Conservation (phyloP, 441 rosid species). For the Populus tomentosa region DNA sequence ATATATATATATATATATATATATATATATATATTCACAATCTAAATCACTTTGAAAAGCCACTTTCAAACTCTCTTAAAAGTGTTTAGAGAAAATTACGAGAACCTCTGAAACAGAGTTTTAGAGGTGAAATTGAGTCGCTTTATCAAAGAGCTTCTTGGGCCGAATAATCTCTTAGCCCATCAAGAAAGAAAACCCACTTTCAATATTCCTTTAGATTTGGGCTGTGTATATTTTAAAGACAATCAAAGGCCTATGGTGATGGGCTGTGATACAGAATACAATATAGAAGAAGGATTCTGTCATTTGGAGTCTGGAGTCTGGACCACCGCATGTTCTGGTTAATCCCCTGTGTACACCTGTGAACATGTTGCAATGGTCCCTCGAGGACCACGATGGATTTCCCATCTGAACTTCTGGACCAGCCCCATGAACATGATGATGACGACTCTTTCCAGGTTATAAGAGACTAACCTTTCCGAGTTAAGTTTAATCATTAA, state of each 20-base stretch:
- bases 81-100: no score
- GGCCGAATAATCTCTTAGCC: neutral
- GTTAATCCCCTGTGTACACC: neutral
- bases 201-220: neutral
- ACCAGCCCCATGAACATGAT: neutral
- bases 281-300: no score
- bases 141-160: neutral
- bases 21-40: no score
- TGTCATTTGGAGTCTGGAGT: neutral
- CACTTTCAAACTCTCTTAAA: no score
- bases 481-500: neutral
- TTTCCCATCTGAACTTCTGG: neutral
- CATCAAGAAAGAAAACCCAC: neutral
- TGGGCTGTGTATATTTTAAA: neutral
- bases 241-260: neutral
- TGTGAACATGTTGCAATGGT: no score
- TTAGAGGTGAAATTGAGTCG: no score
- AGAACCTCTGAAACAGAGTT: no score
- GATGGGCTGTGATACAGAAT: neutral
- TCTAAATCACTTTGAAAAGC: no score
- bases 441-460: neutral
- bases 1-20: no score
- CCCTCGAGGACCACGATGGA: no score
- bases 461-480: neutral
- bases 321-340: neutral